These are phyloP conservation scores for Laburnicola sp. DNA, from an alignment of 2,329 filamentous ascomycete species.

Conservation along the genomic window DNA sequence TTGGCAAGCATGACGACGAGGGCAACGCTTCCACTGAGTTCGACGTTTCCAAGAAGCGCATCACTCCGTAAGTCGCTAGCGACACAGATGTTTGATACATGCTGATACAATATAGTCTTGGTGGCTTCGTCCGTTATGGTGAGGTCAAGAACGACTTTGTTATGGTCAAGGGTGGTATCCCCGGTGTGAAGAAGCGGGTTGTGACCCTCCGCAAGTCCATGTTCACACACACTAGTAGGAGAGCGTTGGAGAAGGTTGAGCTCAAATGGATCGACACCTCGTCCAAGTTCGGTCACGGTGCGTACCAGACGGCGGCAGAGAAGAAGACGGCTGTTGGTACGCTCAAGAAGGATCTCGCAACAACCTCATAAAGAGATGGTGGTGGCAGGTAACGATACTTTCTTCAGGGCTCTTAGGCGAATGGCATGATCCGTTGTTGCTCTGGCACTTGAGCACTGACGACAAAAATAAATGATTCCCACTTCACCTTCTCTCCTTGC, in stretches of 20 bases:
- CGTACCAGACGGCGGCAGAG: conserved; percentile 97
- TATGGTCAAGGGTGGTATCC: conserved; percentile 96
- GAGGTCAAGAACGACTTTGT: conserved; percentile 99
- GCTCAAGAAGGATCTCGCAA: conserved; percentile 94
- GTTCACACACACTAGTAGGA: conserved; percentile 94
- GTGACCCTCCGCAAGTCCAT: conserved; percentile 99
- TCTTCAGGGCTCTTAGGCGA: conserved; percentile 44
- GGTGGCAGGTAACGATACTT: conserved; percentile 33
- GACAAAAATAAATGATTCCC: conserved; percentile 46
- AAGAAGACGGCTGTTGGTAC: conserved; percentile 97
- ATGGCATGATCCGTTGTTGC: conserved; percentile 43
- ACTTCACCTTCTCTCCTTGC: conserved; percentile 25
- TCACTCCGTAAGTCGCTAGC: conserved; percentile 84
- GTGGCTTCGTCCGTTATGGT: conserved; percentile 99
- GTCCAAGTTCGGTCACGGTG: conserved; percentile 99
- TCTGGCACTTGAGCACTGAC: conserved; percentile 36
- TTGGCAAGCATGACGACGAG: conserved; percentile 89
- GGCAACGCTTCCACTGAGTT: conserved; percentile 92
- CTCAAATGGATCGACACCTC: conserved; percentile 99
- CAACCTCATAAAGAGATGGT: conserved; percentile 54
- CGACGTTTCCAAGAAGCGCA: conserved; percentile 98
- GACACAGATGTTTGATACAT: neutral
- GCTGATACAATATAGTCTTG: conserved; percentile 68
- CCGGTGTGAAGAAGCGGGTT: conserved; percentile 99
- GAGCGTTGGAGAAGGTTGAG: conserved; percentile 97